These are phyloP conservation scores for Scytalidium sp. DNA, from an alignment of 2,329 filamentous ascomycete species.

Conservation along the genomic window DNA sequence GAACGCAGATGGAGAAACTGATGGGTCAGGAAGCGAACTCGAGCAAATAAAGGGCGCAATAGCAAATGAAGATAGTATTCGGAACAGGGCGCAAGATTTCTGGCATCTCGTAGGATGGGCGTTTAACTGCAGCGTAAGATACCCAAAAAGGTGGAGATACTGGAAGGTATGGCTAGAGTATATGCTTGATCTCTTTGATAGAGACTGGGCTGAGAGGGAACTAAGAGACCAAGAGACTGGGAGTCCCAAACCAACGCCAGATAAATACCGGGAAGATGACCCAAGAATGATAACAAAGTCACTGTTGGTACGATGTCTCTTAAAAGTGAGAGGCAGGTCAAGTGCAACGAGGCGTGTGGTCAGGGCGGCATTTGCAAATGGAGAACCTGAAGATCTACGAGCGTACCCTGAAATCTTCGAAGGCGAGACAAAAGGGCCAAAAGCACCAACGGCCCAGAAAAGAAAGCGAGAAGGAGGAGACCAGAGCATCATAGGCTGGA, in stretches of 20 bases:
- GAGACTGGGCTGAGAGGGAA: conserved; percentile 61
- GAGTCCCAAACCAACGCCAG: conserved; percentile 23
- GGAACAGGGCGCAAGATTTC: conserved; percentile 77
- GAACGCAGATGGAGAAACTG: conserved; percentile 34
- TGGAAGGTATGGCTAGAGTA: conserved; percentile 28
- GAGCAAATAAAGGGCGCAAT: conserved; percentile 56
- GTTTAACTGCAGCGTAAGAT: conserved; percentile 78
- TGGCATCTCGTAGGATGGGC: conserved; percentile 91
- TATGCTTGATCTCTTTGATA: conserved; percentile 59
- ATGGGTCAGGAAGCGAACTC: conserved; percentile 39
- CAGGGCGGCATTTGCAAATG: conserved; percentile 66
- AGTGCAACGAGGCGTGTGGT: conserved; percentile 49
- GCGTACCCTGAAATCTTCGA: conserved; percentile 66
- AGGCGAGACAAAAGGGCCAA: conserved; percentile 54
- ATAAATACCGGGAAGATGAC: conserved; percentile 14
- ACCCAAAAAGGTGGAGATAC: conserved; percentile 45
- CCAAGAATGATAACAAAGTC: conserved; percentile 43
- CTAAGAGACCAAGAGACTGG: conserved; percentile 40
- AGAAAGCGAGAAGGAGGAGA: conserved; percentile 41
- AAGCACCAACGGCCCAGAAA: conserved; percentile 41
- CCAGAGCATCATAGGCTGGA: background rate
- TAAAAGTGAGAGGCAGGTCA: conserved; percentile 37
- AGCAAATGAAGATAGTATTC: conserved; percentile 65
- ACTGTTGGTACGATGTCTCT: conserved; percentile 53
- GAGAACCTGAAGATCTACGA: conserved; percentile 46